Base-by-base conservation (phyloP, 768 basidiomycete species). In the Suillus clintonianus region DNA sequence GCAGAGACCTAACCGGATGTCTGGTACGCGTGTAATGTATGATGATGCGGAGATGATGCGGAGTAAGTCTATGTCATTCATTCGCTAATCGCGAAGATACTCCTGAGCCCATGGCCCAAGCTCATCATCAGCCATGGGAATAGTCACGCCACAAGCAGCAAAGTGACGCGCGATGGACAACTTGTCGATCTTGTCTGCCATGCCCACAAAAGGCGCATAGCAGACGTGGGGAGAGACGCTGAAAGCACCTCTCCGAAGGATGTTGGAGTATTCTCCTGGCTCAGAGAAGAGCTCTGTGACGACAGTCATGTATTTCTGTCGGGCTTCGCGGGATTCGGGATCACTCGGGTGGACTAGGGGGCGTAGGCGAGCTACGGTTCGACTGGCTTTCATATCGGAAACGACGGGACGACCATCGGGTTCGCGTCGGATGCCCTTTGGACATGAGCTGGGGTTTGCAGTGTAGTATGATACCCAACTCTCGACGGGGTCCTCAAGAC, bases 311-410 rank as follows among this genome's bases (percentile, higher is more conserved):
- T 81, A 81, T 67, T 76, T 79, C 24, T 76, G 73, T 60, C 80
- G 78, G 19, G 75, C 63, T 2, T 79, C 72, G 22, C 71, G 72
- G 54, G 74, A 74, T 13, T 77, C 77, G 53, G 72, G 64, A 63
- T 77, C 76, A 37, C 67, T 73, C 0, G 71, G 67, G 60, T 75
- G 70, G 34, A 77, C 72, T 14, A 74, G 63, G 2, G 82, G 82
- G 43, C 82, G 78, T 32, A 83, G 80, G n/a, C 80, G 81, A 9
- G 82, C 83, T 19, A 83, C 78, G n/a, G 71, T 78, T 37, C 82
- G 78, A 68, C 81, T 82, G 2, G 82, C 82, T 59, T 74, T 78
- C 69, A 83, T 78, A 68, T 83, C 82, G 7, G 76, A 69, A 45
- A 81, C 72, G 67, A 70, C 68, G 0, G 82, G 82, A 24, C 71